These are phyloP conservation scores for Aschersonia sp. DNA, from an alignment of 2,329 filamentous ascomycete genomes.

Conservation along the genomic window DNA sequence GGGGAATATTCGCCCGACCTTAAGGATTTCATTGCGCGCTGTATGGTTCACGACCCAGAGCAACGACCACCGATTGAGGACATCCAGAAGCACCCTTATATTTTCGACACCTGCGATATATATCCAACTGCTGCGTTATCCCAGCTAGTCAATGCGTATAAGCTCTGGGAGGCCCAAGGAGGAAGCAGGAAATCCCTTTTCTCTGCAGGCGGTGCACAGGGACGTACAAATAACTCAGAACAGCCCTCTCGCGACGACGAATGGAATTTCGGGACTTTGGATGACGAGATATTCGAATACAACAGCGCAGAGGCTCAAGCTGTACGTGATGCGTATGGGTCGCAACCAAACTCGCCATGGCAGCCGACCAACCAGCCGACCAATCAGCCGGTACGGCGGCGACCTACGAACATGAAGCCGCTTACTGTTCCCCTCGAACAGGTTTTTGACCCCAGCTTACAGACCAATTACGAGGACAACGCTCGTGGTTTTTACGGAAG, in stretches of 20 bases:
- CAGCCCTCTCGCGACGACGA: slow-evolving; percentile 38
- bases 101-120: slow-evolving; percentile 42
- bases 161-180: slow-evolving; percentile 59
- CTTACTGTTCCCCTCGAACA: slow-evolving; percentile 37
- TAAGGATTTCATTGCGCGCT: slow-evolving; percentile 57
- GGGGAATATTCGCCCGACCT: slow-evolving; percentile 57
- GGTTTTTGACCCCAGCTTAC: slow-evolving; percentile 50
- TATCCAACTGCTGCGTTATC: slow-evolving; percentile 51
- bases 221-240: slow-evolving; percentile 26
- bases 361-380: slow-evolving; percentile 14
- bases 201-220: slow-evolving; percentile 41
- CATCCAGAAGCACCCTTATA: slow-evolving; percentile 55
- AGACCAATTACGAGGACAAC: slow-evolving; percentile 50
- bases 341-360: slow-evolving; percentile 35
- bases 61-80: slow-evolving; percentile 55
- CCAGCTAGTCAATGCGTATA: slow-evolving; percentile 56
- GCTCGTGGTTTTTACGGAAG: slow-evolving; percentile 44
- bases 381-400: slow-evolving; percentile 40
- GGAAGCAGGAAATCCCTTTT: slow-evolving; percentile 56
- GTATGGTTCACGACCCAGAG: slow-evolving; percentile 52
- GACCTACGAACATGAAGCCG: slow-evolving; percentile 39
- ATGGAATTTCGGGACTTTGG: slow-evolving; percentile 54
- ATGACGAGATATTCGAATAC: slow-evolving; percentile 44
- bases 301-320: slow-evolving; percentile 38
- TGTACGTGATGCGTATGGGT: slow-evolving; percentile 45